Conservation (phyloP, 2,329 filamentous ascomycete genomes). For the Emmonsiellopsis sp. region DNA sequence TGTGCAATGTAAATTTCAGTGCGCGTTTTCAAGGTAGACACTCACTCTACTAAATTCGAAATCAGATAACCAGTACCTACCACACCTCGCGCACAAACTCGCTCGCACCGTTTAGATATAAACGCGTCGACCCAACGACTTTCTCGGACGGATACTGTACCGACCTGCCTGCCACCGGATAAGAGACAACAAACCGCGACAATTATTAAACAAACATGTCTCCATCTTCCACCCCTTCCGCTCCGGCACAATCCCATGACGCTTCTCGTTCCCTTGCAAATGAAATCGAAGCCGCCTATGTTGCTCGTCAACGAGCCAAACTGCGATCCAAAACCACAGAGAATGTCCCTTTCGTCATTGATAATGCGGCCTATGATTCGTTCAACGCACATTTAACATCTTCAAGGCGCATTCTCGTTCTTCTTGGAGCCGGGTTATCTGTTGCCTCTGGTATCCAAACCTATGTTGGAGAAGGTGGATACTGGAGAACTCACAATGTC, state of each 20-base stretch:
- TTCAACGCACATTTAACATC: neutral
- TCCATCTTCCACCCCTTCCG: neutral
- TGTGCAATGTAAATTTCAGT: no score
- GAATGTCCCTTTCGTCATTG: neutral
- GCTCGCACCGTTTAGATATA: no score
- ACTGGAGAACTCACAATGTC: neutral
- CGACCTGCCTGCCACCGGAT: no score
- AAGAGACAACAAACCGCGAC: no score
- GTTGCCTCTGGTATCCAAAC: slow-evolving; percentile 1
- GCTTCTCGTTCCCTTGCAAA: neutral
- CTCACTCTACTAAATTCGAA: no score
- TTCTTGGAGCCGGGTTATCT: slow-evolving; percentile 1
- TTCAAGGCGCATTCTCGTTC: neutral
- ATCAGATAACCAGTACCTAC: no score
- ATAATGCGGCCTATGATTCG: neutral
- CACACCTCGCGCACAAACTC: no score
- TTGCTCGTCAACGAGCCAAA: neutral
- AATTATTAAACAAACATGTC: neutral
- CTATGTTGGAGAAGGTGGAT: neutral
- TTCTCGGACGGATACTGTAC: no score
- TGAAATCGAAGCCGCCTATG: slow-evolving; percentile 1
- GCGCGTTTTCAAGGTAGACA: no score
- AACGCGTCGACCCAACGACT: no score
- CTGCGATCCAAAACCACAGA: neutral
- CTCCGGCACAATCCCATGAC: neutral